These are phyloP conservation scores for Calendula officinalis DNA, from an alignment of 129 eudicot genomes.

Conservation along the genomic window DNA sequence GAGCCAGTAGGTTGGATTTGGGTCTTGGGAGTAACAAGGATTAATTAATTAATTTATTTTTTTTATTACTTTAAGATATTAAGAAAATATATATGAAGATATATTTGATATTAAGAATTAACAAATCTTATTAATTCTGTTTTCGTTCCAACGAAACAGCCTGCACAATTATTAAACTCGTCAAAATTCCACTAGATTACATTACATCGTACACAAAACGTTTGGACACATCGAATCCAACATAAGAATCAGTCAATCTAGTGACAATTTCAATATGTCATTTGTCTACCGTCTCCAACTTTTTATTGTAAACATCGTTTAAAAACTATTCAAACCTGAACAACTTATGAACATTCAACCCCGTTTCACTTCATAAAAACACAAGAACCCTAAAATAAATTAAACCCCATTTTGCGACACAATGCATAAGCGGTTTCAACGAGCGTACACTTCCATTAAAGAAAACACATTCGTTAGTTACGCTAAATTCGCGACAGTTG, in stretches of 20 bases:
- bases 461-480: constrained; percentile 57
- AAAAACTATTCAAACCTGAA: not conserved
- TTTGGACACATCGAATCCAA: constrained; percentile 21
- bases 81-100: not conserved
- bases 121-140: too few species aligned
- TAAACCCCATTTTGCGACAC: not conserved
- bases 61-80: constrained; percentile 14
- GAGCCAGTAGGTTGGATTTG: constrained; percentile 22
- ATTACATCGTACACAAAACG: constrained; percentile 21
- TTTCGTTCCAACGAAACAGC: too few species aligned
- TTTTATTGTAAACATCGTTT: constrained; percentile 24
- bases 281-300: constrained; percentile 11
- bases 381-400: not conserved
- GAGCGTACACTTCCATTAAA: constrained; percentile 45
- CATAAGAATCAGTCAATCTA: not conserved
- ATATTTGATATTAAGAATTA: too few species aligned
- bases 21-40: not conserved
- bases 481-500: constrained; percentile 60
- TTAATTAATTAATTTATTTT: constrained; percentile 19
- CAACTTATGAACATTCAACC: constrained; percentile 7
- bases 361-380: constrained; percentile 16
- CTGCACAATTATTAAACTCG: constrained; percentile 27
- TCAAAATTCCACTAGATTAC: constrained; percentile 15
- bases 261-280: constrained; percentile 24
- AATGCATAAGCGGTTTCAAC: constrained; percentile 57